phyloP scores from a whole-genome alignment of 768 basidiomycete genomes.

The Leccinum uliginosum region DNA sequence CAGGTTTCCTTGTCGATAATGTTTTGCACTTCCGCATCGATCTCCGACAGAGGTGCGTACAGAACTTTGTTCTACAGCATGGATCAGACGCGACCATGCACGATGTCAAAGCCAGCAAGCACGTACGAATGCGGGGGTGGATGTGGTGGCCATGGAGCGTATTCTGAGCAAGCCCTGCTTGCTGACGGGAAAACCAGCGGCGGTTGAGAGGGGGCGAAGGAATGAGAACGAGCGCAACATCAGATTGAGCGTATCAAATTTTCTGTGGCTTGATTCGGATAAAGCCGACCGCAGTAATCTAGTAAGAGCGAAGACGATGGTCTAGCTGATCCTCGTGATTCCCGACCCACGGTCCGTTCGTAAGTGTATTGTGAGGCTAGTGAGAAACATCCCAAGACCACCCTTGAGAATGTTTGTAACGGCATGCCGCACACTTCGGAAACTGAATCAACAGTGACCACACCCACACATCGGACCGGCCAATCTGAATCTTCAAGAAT shows the following conservation, averaged over 20 bases:
- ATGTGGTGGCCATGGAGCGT: constrained; percentile 56
- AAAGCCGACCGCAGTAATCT: constrained; percentile 13
- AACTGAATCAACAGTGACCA: too few relatives aligned
- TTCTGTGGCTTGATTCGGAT: constrained; percentile 15
- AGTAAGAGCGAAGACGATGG: not conserved
- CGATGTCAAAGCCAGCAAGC: not conserved
- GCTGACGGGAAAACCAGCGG: constrained; percentile 22
- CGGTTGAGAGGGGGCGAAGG: constrained; percentile 22
- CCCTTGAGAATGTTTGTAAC: not conserved
- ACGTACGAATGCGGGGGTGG: constrained; percentile 61
- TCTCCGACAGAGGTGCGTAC: constrained; percentile 83
- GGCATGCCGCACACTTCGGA: too few relatives aligned
- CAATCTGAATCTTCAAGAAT: not conserved
- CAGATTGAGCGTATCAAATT: constrained; percentile 16
- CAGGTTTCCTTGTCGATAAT: constrained; percentile 99
- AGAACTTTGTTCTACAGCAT: constrained; percentile 78
- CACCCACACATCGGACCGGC: not conserved
- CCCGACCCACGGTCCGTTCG: not conserved
- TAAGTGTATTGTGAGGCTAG: not conserved
- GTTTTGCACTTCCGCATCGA: constrained; percentile 92
- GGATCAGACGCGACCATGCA: not conserved
- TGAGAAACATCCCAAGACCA: not conserved
- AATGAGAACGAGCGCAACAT: constrained; percentile 31
- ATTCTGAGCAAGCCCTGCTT: constrained; percentile 9
- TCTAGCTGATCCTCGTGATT: too few relatives aligned